Evolutionary conservation across 371 early-diverging fungal species (phyloP).

Genomic region (Mucor velutinosus): DNA sequence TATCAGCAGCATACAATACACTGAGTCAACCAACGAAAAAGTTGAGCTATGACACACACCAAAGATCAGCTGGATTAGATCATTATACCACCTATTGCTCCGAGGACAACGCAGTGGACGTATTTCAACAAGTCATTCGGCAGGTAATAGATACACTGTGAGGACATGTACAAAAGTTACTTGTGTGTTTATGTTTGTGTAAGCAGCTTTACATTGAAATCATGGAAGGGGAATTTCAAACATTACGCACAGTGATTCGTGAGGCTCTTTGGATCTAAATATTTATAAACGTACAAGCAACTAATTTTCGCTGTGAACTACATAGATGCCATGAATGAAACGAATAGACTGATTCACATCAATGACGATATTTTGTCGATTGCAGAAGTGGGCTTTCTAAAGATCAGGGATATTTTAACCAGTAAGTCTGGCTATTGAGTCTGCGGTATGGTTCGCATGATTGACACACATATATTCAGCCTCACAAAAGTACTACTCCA

Average conservation of each 20-base stretch:
- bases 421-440: conserved; percentile 34
- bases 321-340: conserved; percentile 49
- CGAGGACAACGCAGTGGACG: conserved; percentile 40
- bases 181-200: neutral
- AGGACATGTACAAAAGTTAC: neutral
- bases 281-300: conserved; percentile 6
- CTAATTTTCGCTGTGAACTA: neutral
- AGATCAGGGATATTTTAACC: conserved; percentile 53
- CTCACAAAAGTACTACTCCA: conserved; percentile 59
- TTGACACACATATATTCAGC: conserved; percentile 29
- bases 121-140: conserved; percentile 57
- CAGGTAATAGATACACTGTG: conserved; percentile 38
- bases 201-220: conserved; percentile 58
- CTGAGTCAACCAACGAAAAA: conserved; percentile 56
- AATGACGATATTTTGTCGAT: conserved; percentile 61
- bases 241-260: conserved; percentile 63
- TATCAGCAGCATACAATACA: conserved; percentile 62
- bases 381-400: conserved; percentile 57
- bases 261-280: conserved; percentile 23
- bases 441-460: neutral
- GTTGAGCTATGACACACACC: conserved; percentile 56
- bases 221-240: conserved; percentile 70
- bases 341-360: conserved; percentile 53
- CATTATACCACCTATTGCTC: conserved; percentile 25
- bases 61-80: conserved; percentile 29